Evolutionary conservation across 2,329 filamentous ascomycete genomes (phyloP).

Genomic region (Arachnomyces sp.): DNA sequence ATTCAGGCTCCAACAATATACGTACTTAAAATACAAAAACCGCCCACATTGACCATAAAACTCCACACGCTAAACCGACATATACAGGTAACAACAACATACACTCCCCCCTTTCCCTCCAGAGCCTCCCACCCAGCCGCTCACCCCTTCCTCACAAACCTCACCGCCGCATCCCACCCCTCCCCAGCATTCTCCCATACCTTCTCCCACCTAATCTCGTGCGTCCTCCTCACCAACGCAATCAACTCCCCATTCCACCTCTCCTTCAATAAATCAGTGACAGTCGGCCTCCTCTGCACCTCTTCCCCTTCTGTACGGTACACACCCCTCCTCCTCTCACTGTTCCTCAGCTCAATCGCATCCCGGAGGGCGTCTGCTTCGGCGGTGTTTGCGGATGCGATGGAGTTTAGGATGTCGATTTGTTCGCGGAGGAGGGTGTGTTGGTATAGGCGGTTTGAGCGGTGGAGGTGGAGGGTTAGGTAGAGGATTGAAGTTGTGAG

Average conservation of each 20-base stretch:
- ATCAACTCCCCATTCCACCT: slow-evolving; percentile 70
- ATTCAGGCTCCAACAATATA: too few species aligned
- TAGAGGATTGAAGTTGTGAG: slow-evolving; percentile 67
- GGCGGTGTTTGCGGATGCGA: slow-evolving; percentile 23
- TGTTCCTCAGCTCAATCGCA: not conserved
- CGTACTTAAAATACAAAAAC: too few species aligned
- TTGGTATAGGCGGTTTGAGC: slow-evolving; percentile 52
- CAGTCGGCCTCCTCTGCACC: slow-evolving; percentile 40
- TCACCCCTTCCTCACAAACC: slow-evolving; percentile 58
- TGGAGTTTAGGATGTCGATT: slow-evolving; percentile 32
- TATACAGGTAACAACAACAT: slow-evolving; percentile 28
- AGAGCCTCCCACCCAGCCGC: slow-evolving; percentile 57
- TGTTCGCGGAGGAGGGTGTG: slow-evolving; percentile 37
- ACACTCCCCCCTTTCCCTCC: slow-evolving; percentile 46
- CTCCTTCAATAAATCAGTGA: slow-evolving; percentile 63
- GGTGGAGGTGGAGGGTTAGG: slow-evolving; percentile 61
- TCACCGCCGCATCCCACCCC: slow-evolving; percentile 21
- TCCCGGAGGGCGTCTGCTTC: slow-evolving; percentile 27
- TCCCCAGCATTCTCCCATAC: slow-evolving; percentile 42
- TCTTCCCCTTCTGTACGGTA: slow-evolving; percentile 8
- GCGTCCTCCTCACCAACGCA: slow-evolving; percentile 55
- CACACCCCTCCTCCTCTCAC: not conserved
- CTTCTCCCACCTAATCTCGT: slow-evolving; percentile 57
- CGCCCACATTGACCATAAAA: too few species aligned
- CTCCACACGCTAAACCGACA: too few species aligned